Base-by-base conservation (phyloP, 148 eudicot genomes). In the Agrostemma githago region DNA sequence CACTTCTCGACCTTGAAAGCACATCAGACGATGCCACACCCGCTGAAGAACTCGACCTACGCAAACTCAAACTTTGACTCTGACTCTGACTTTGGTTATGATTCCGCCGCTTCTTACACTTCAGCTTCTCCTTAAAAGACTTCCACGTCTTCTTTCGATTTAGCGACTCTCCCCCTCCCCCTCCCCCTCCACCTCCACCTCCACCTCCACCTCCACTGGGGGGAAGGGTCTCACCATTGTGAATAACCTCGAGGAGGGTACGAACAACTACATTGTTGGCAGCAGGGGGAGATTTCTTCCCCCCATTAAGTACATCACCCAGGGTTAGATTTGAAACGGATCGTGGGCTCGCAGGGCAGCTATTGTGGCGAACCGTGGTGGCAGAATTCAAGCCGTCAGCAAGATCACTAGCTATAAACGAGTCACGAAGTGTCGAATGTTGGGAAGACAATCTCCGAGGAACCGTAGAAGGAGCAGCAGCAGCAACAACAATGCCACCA, bases 211-310 rank as follows among this genome's bases (percentile, higher is more conserved):
- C 19, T 26, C 51, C 72, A 69, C 68, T 34, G 41, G 58, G 63
- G 56, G 51, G 14, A 1, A 80, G 77, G 43, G 74, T 78, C 67
- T 83, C 86, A 39, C 84, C 89, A 19, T 83, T 83, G 0, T 79
- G 76, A 46, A 88, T 83, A 38, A 85, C 71, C 58, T 91, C 88
- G 51, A 87, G 61, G 6, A 91, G 82, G 12, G 87, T 84, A 41
- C 84, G 77, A 73, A 82, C 74, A 26, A 77, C 73, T 17, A 68
- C 56, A 11, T 51, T 16, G 73, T n/a, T 56, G 56, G 59, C 48
- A 17, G 76, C 44, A 62, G 79, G 67, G 5, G 69, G 26, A 7
- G 83, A 63, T 59, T 68, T 79, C 68, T 79, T 84, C 26, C 79
- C 83, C 46, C 68, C 54, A 38, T 74, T 69, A 6, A 87, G 85